Conservation (phyloP, 2,329 filamentous ascomycete species). For the Diplocarpon rosae region DNA sequence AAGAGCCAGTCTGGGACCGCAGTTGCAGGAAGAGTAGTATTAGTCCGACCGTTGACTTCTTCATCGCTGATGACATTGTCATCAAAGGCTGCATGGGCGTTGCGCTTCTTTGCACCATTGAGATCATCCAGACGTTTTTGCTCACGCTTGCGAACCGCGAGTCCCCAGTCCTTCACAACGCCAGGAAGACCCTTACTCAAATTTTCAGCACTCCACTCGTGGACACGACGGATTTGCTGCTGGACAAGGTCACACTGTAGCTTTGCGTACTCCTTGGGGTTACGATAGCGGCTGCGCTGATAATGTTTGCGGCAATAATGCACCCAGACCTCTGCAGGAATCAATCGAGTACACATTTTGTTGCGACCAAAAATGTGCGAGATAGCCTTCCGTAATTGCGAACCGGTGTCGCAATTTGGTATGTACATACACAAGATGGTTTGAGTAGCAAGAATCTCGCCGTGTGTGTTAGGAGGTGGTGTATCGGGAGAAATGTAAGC, state of each 20-base stretch:
- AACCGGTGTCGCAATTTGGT: conserved; percentile 46
- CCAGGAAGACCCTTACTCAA: conserved; percentile 29
- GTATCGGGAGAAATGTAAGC: conserved; percentile 15
- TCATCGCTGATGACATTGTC: conserved; percentile 17
- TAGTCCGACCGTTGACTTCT: conserved; percentile 16
- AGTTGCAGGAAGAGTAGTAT: conserved; percentile 18
- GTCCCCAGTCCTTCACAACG: conserved; percentile 46
- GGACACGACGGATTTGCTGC: conserved; percentile 50
- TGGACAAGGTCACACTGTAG: conserved; percentile 54
- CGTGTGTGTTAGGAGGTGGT: conserved; percentile 13
- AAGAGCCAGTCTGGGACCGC: conserved; percentile 27
- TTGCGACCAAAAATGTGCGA: conserved; percentile 78
- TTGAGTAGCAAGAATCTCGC: conserved; percentile 8
- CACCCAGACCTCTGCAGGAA: conserved; percentile 61
- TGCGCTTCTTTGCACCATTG: conserved; percentile 22
- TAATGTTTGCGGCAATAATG: conserved; percentile 76
- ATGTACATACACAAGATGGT: conserved; percentile 41
- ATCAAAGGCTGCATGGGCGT: conserved; percentile 15
- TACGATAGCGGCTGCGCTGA: conserved; percentile 63
- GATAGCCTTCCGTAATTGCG: conserved; percentile 60
- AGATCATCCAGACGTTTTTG: conserved; percentile 41
- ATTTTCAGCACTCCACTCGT: conserved; percentile 49
- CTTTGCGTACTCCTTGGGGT: conserved; percentile 46
- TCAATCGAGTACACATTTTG: conserved; percentile 62
- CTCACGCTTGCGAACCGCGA: conserved; percentile 55